phyloP scores from a whole-genome alignment of 371 early-diverging fungal species.

The Lichtheimia corymbifera region DNA sequence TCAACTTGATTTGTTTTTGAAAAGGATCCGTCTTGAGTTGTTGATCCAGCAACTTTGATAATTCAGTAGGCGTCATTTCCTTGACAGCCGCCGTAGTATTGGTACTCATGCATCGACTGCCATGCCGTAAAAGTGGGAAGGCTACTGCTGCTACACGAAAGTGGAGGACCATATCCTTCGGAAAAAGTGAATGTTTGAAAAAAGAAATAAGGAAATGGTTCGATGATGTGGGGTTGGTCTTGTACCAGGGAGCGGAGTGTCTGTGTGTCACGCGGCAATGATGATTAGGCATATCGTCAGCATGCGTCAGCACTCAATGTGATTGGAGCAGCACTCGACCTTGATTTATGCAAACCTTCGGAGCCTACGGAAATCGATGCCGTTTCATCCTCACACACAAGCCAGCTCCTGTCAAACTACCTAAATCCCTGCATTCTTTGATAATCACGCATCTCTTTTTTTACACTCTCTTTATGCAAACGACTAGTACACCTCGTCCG shows the following conservation, averaged over 20 bases:
- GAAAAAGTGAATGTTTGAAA: slow-evolving; percentile 2
- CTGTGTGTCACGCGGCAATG: background rate
- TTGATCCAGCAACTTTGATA: slow-evolving; percentile 6
- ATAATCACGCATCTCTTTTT: too few species aligned
- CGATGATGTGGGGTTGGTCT: too few species aligned
- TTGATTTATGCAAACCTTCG: too few species aligned
- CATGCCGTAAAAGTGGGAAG: too few species aligned
- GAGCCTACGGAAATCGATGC: too few species aligned
- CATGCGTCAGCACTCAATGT: background rate
- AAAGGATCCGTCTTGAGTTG: slow-evolving; percentile 13
- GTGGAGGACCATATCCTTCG: too few species aligned
- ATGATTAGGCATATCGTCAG: background rate
- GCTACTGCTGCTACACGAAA: too few species aligned
- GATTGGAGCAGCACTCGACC: too few species aligned
- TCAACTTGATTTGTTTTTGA: slow-evolving; percentile 11
- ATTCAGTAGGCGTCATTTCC: slow-evolving; percentile 2
- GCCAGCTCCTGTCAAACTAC: too few species aligned
- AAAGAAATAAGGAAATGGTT: background rate
- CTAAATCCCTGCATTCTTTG: too few species aligned
- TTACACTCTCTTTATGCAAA: too few species aligned
- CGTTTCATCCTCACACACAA: too few species aligned
- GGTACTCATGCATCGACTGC: slow-evolving; percentile 1
- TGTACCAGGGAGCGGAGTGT: background rate
- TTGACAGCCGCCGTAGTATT: slow-evolving; percentile 3
- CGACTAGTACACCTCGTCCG: background rate